Evolutionary conservation across 2,329 filamentous ascomycete genomes (phyloP), one percentile per base, ranked within the genome.

Genomic region (Claviceps capensis): DNA sequence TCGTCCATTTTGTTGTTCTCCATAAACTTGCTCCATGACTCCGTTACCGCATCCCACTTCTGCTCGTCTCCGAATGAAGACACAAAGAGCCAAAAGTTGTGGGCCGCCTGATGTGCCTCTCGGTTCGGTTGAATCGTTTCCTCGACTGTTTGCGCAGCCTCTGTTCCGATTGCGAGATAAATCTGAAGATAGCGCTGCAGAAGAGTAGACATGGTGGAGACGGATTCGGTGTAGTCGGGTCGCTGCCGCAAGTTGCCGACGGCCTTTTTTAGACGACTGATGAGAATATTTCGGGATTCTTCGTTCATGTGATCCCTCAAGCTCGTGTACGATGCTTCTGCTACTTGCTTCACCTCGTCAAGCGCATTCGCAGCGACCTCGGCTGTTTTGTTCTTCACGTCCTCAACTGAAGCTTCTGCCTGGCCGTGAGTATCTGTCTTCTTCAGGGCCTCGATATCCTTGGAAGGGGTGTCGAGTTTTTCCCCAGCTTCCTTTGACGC

Each of bases 161-260:
- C 79, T 51, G 84, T 78, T 0, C 82, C 77, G 0, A 83, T 84
- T 38, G 82, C 80, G 0, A 88, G 87, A 64, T 96, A 96, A 9
- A 82, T 74, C 55, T 81, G 72, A 9, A 86, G 83, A 65, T 95
- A 95, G 43, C 84, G 80, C 62, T 88, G 81, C 52, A 96, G 75
- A 5, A 97, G 73, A 7, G 82, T 68, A 0, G 86, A 80, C 36
- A 97, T 67, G 0, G 83, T 88, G 1, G 86, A 88, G 0, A 95
- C 88, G 0, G 90, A 95, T 47, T 90, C 82, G 0, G 85, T 82
- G 64, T 97, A 97, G 64, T 95, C 88, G 7, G 77, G 79, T 49
- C 86, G 81, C 61, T 87, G 77, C 7, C 86, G 77, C 14, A 97
- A 75, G 41, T 85, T 86, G 14, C 79, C 59, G 3, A 97, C 81